Percentiles rank a stretch among this genome's conserved stretches.
phyloP scores from a whole-genome alignment of 176 grass and related monocot species.

The Dendrocalamus sinicus region DNA sequence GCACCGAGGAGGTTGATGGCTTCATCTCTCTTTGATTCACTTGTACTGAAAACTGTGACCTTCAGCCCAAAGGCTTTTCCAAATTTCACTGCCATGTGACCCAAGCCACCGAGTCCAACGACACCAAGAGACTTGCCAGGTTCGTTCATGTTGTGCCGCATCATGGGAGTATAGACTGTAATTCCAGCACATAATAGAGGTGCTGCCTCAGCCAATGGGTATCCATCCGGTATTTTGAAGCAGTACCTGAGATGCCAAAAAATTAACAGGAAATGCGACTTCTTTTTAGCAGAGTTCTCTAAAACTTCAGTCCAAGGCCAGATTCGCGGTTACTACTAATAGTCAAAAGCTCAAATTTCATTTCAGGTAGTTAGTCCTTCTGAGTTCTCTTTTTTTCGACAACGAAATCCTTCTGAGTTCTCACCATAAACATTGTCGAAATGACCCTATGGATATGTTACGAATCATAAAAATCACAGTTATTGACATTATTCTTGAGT shows the following conservation, averaged over 20 bases:
- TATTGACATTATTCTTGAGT: no score
- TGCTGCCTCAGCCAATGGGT: conserved; percentile 67
- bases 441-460: no score
- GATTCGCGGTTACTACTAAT: no score
- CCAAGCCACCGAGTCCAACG: conserved; percentile 73
- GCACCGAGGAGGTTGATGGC: conserved; percentile 57
- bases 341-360: no score
- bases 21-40: conserved; percentile 70
- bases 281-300: background rate
- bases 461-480: no score
- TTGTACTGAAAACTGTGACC: conserved; percentile 72
- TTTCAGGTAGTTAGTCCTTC: no score
- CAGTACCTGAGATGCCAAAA: conserved; percentile 50
- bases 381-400: no score
- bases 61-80: conserved; percentile 74
- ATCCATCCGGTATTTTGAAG: conserved; percentile 79
- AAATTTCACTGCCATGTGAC: conserved; percentile 86
- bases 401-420: no score
- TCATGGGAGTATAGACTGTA: conserved; percentile 80
- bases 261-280: background rate
- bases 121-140: conserved; percentile 77
- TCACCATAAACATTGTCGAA: no score
- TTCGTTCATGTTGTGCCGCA: conserved; percentile 82
- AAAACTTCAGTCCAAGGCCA: no score
- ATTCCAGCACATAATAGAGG: conserved; percentile 83